Evolutionary conservation across 192 early-diverging fungal genomes (phyloP), one percentile per base, ranked within the genome.

Genomic region (Backusella sp.): DNA sequence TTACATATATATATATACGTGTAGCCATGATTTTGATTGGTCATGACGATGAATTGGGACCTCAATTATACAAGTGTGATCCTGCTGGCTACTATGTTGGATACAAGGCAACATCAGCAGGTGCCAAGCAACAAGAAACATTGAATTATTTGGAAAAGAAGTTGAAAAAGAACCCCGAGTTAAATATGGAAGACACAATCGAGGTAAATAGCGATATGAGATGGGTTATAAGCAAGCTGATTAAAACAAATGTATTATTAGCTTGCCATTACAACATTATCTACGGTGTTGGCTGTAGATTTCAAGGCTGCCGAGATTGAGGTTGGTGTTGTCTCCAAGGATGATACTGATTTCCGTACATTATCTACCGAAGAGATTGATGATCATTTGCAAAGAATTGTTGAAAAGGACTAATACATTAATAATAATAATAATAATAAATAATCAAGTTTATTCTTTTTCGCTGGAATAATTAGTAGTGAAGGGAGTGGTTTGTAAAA

Each of bases 11-110:
- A 30, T 75, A 35, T 52, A 32, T 52, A 52, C 6, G 14, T 23
- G 32, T 79, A 91, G 95, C 98, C 59, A 98, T 99, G 95, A 97
- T 99, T 66, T 82, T 99, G 73, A 96, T 98, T 80, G 97, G 96
- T 41, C 91, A 93, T 85, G 98, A 99, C 78, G 94, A 94, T 73
- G 98, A 99, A 86, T 88, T 89, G 36, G 98, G 98, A 14, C 96
- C 98, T 44, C 97, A 98, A 83, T 87, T 99, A 68, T 99, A 94
- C 90, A 99, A 99, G 85, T 93, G 92, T 72, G 97, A 99, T 80
- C 98, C 98, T 62, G 96, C 98, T 36, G 98, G 98, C 37, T 99
- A 98, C 84, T 99, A 92, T 91, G 94, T 95, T 68, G 98, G 98
- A 62, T 99, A 95, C 85, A 92, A 93, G 86, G 98, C 96, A 23